These are phyloP conservation scores for Gentiana macrophylla DNA, from an alignment of 257 asterid genomes.

Conservation along the genomic window DNA sequence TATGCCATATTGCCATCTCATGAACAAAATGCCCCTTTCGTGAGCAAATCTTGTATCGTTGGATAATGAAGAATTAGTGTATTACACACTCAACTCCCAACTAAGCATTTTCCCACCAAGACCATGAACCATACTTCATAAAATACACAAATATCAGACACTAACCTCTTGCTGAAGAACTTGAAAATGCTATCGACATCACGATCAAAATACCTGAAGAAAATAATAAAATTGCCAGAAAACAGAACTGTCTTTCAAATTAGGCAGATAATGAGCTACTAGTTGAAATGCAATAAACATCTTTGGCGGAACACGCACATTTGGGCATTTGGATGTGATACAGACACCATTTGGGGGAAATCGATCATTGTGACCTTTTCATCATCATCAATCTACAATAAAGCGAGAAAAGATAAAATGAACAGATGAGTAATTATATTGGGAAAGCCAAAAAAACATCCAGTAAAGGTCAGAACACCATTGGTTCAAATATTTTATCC, in stretches of 20 bases:
- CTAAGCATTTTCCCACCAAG: constrained; percentile 1
- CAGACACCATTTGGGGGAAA: constrained; percentile 97
- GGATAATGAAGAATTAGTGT: not conserved
- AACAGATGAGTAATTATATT: too few species aligned
- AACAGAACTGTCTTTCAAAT: not conserved
- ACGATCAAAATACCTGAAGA: constrained; percentile 81
- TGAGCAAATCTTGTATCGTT: too few species aligned
- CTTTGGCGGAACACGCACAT: constrained; percentile 38
- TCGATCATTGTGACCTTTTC: constrained; percentile 90
- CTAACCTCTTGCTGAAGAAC: constrained; percentile 78
- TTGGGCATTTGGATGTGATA: constrained; percentile 80
- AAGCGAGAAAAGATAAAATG: not conserved
- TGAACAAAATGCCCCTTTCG: too few species aligned
- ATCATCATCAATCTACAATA: constrained; percentile 76
- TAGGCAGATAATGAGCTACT: not conserved
- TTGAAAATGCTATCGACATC: constrained; percentile 83
- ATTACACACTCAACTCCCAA: constrained; percentile 3
- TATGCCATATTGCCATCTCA: too few species aligned
- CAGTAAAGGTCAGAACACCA: not conserved
- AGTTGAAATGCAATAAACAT: not conserved
- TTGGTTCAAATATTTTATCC: too few species aligned
- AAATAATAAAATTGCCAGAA: not conserved
- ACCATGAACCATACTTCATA: not conserved
- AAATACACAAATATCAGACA: constrained; percentile 1
- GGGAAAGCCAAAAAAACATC: not conserved